Base-by-base conservation (phyloP, 202 grass and related monocot species). In the Panicum hallii region DNA sequence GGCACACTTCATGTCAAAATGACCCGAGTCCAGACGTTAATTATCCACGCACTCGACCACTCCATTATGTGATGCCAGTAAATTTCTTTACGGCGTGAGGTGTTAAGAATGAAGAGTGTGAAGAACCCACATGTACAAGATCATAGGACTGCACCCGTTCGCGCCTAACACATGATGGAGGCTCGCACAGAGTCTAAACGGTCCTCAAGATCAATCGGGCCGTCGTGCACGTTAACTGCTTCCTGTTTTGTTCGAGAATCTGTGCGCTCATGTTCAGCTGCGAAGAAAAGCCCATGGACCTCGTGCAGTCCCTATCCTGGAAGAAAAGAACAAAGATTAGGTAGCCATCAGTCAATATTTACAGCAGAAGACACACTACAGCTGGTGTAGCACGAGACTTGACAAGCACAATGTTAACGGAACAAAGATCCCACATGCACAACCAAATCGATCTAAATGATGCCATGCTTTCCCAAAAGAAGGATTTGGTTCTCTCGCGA, bases 211-310 rank as follows among this genome's bases (percentile, higher is more conserved):
- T 26, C 26, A 26, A 26, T 26, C 26, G 55, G 55, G 2, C n/a
- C 68, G 1, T 49, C 45, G 3, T 49, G 69, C 14, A 6, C 2
- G 69, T 30, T 23, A 58, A 58, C 55, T 0, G 9, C 8, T 58
- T 58, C 55, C 55, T 58, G 20, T 23, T 58, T 23, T 56, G 53
- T 56, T 56, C 19, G 2, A 56, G 19, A 56, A n/a, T 50, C 36
- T 36, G 9, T 73, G 71, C 71, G 4, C 45, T 6, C 2, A 72
- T 61, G 54, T 62, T 91, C 45, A 79, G 60, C 30, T 26, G 62
- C 87, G 74, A 58, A 98, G 92, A 84, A 95, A 98, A 64, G 62
- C 42, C 95, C 95, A 98, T 48, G 95, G 92, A 44, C 95, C 95
- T 65, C 26, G 80, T 77, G 92, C 92, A 67, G 85, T 98, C 83